These are phyloP conservation scores for Camellia sinensis DNA, from an alignment of 148 eudicot species.

Conservation along the genomic window DNA sequence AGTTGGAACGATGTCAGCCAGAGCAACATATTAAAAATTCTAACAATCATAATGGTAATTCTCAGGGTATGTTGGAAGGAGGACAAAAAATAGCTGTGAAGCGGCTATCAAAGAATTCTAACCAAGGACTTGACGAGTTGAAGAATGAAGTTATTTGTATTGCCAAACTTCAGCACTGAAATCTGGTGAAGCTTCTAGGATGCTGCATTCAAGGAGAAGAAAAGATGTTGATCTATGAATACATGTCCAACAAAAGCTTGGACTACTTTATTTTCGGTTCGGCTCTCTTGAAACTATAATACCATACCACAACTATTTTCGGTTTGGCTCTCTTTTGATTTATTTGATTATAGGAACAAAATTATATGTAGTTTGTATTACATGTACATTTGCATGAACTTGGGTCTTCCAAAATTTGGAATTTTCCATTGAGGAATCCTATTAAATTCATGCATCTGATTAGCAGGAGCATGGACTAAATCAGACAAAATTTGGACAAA, in stretches of 20 bases:
- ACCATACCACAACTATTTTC: not conserved
- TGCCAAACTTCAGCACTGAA: conserved; percentile 11
- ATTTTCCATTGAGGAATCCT: not conserved
- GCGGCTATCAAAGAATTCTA: not conserved
- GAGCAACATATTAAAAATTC: too few species aligned
- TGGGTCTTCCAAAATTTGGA: too few species aligned
- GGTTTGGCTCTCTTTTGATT: not conserved
- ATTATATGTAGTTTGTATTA: too few species aligned
- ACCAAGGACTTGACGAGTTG: conserved; percentile 3
- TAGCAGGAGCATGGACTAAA: too few species aligned
- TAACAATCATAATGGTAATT: not conserved
- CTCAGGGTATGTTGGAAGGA: conserved; percentile 16
- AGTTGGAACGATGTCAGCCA: too few species aligned
- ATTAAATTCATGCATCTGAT: not conserved
- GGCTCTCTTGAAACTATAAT: not conserved
- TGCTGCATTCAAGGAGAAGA: conserved; percentile 6
- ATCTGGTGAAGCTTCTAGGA: conserved; percentile 9
- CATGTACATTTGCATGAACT: too few species aligned
- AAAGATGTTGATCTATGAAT: conserved; percentile 5
- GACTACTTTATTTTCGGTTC: conserved; percentile 2
- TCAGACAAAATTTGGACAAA: not conserved
- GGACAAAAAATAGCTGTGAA: conserved; percentile 21
- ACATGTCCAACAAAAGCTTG: conserved; percentile 1
- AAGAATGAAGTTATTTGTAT: not conserved
- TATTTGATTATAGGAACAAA: too few species aligned